Evolutionary conservation across 495 filamentous ascomycete genomes (phyloP).

Genomic region (Penicillium ucsense): DNA sequence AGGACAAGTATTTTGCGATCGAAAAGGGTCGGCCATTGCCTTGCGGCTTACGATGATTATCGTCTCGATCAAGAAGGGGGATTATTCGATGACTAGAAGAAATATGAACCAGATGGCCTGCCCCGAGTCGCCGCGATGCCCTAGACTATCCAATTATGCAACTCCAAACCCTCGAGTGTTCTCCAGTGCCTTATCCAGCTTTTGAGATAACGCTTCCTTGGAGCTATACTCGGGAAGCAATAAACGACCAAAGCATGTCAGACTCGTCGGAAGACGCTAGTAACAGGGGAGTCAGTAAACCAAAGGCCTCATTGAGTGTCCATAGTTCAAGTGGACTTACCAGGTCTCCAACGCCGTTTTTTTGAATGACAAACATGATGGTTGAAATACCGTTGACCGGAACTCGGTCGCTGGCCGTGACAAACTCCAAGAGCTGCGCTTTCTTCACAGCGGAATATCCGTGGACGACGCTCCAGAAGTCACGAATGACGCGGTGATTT

Average conservation of each 20-base stretch:
- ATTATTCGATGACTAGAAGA: no score
- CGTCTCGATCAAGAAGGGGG: no score
- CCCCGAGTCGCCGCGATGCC: no score
- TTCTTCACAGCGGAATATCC: conserved; percentile 52
- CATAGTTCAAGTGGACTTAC: conserved; percentile 17
- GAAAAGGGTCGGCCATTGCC: no score
- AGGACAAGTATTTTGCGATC: no score
- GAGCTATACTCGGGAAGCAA: conserved; percentile 73
- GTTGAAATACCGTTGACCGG: conserved; percentile 74
- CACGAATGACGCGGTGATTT: conserved; percentile 52
- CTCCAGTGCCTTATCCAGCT: conserved; percentile 71
- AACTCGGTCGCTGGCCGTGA: conserved; percentile 84
- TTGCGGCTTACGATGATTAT: no score
- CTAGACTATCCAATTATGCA: conserved; percentile 18
- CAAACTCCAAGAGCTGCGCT: conserved; percentile 79
- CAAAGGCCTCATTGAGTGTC: no score
- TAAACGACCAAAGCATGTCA: conserved; percentile 85
- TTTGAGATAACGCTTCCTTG: conserved; percentile 57
- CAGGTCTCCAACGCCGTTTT: conserved; percentile 58
- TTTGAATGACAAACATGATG: conserved; percentile 74
- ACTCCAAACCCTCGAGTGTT: conserved; percentile 92
- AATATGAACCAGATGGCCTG: no score
- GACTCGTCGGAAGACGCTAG: conserved; percentile 65
- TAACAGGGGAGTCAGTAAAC: conserved; percentile 4
- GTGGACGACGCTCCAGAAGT: conserved; percentile 78